A percentile compares a stretch with the other conserved stretches of the same genome.
These are phyloP conservation scores for Backusella psychrophila DNA, from an alignment of 192 early-diverging fungal genomes.

Conservation along the genomic window DNA sequence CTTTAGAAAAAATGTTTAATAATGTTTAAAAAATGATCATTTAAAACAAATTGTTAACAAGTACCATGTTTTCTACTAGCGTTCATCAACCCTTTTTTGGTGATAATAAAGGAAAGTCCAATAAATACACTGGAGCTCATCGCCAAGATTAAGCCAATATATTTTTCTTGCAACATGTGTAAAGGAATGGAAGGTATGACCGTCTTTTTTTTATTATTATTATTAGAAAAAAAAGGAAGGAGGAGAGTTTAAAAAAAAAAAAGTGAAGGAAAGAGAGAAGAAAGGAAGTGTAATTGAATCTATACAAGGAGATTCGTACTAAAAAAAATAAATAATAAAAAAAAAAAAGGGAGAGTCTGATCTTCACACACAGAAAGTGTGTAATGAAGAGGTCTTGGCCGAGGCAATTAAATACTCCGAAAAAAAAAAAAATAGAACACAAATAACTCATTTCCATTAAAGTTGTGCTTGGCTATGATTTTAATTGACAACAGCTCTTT, in stretches of 20 bases:
- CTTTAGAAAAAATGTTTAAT: conserved; percentile 47
- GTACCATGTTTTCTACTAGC: conserved; percentile 58
- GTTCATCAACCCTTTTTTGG: conserved; percentile 91
- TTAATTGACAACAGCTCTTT: not conserved
- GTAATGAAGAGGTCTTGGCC: not conserved
- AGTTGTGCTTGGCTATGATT: not conserved
- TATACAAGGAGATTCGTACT: too few relatives aligned
- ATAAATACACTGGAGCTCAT: conserved; percentile 87
- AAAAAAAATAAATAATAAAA: too few relatives aligned
- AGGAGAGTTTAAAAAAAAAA: not conserved
- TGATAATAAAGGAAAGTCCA: conserved; percentile 89
- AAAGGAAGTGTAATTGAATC: too few relatives aligned
- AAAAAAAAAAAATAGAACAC: not conserved
- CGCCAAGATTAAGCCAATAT: conserved; percentile 87
- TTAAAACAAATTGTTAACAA: not conserved
- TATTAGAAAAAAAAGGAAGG: not conserved
- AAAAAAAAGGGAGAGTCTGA: too few relatives aligned
- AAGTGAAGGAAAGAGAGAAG: too few relatives aligned
- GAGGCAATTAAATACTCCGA: conserved; percentile 3
- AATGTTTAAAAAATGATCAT: not conserved
- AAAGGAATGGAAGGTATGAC: not conserved
- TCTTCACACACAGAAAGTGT: too few relatives aligned
- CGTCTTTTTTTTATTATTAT: not conserved
- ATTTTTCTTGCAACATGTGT: conserved; percentile 64
- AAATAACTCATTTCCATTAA: not conserved